Base-by-base conservation (phyloP, 805 yeast genomes). In the Metschnikowia bowlesiae region DNA sequence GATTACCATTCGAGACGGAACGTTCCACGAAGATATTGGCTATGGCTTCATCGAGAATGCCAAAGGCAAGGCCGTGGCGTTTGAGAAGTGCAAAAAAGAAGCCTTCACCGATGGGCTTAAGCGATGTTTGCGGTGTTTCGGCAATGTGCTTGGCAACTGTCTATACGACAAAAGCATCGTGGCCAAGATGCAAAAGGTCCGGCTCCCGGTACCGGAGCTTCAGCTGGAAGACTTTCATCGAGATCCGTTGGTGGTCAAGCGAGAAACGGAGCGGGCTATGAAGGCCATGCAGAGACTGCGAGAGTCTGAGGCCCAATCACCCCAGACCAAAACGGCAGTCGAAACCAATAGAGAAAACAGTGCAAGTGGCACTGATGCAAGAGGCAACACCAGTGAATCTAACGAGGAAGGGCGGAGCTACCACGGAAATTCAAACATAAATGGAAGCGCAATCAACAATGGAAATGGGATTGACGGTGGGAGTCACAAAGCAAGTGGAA, bases 21-120 rank as follows among this genome's bases (percentile, higher is more conserved):
- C 96, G 0, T 86, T 73, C 61, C 89, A 84, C 49, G 94, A 86
- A 60, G 87, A 85, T 52, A 75, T 80, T 22, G 97, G 97, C 0
- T 78, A 80, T 54, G 96, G 96, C 6, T 79, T 77, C 46, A 78
- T 81, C 22, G 94, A 87, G 44, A 84, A 83, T 51, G 87, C 88
- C 40, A 78, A 81, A 45, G 75, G 83, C 22, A 84, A 81, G 62
- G 85, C 85, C 2, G 79, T 80, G 69, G 92, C 96, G 0, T 85
- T 79, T 63, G 89, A 82, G 48, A 89, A 87, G 62, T 86, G 95
- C 50, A 84, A 82, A 63, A 87, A 89, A 59, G 94, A 87, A 59
- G 94, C 96, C 0, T 79, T 85, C n/a, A 86, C 91, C 0, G 91
- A 87, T 64, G 97, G 87, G 0, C 67, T 86, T 50, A 90, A 89